These are phyloP conservation scores for Stephania japonica DNA, from an alignment of 164 flowering plant species.

Conservation along the genomic window DNA sequence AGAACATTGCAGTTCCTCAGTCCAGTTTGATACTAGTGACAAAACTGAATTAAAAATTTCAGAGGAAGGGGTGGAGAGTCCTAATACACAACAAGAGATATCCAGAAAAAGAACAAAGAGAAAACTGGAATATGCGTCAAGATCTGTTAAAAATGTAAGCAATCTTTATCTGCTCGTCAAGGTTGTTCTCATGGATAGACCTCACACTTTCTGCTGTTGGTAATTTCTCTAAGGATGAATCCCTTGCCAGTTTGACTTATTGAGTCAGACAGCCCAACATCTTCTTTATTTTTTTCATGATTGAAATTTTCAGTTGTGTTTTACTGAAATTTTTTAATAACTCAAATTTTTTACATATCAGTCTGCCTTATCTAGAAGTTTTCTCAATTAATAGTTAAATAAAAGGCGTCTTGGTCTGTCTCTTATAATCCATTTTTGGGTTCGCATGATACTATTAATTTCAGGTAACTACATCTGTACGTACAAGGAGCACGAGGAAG, in stretches of 20 bases:
- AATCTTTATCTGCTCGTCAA: not conserved
- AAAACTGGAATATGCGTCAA: conserved; percentile 13
- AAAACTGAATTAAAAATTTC: conserved; percentile 7
- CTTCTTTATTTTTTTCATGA: not conserved
- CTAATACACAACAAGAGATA: not conserved
- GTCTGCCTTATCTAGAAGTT: no score
- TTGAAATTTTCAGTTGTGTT: not conserved
- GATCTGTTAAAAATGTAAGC: conserved; percentile 16
- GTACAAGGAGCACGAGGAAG: conserved; percentile 9
- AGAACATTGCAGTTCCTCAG: not conserved
- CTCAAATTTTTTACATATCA: not conserved
- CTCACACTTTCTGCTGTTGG: not conserved
- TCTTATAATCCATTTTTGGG: conserved; percentile 2
- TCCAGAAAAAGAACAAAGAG: conserved; percentile 13
- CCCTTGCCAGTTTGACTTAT: not conserved
- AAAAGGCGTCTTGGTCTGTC: no score
- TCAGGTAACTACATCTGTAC: conserved; percentile 17
- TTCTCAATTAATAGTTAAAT: no score
- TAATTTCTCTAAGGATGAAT: not conserved
- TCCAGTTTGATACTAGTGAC: not conserved
- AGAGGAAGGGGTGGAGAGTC: conserved; percentile 6
- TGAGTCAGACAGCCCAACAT: not conserved
- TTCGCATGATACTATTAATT: not conserved
- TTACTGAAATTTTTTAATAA: not conserved
- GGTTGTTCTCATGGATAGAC: not conserved